Evolutionary conservation across 106 monocot species (phyloP).

Genomic region (Dioscorea dumetorum): DNA sequence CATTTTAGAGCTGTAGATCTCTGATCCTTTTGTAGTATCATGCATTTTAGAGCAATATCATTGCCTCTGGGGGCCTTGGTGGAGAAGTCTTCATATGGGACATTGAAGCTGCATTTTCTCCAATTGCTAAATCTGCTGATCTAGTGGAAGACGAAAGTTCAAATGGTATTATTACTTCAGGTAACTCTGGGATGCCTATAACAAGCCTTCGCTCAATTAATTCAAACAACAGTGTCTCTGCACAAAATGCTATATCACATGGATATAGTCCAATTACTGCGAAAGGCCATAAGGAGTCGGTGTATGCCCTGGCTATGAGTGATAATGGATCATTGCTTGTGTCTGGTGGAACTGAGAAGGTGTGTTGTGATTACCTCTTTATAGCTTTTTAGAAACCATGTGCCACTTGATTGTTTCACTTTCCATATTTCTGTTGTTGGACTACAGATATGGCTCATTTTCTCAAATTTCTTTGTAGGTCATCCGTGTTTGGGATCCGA

Average conservation of each 20-base stretch:
- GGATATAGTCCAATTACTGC: slow-evolving; percentile 76
- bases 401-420: background rate
- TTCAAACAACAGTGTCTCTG: slow-evolving; percentile 48
- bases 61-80: slow-evolving; percentile 94
- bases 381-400: background rate
- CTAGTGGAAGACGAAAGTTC: slow-evolving; percentile 55
- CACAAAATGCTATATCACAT: slow-evolving; percentile 41
- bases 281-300: slow-evolving; percentile 96
- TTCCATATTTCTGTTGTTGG: background rate
- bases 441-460: background rate
- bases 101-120: slow-evolving; percentile 77
- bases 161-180: slow-evolving; percentile 44
- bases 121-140: slow-evolving; percentile 63
- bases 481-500: slow-evolving; percentile 96
- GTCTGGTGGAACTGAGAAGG: slow-evolving; percentile 99
- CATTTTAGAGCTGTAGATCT: background rate
- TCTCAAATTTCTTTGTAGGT: slow-evolving; percentile 35
- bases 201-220: slow-evolving; percentile 55
- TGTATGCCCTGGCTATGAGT: slow-evolving; percentile 98
- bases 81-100: slow-evolving; percentile 99
- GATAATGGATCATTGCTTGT: slow-evolving; percentile 82
- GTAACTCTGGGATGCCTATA: slow-evolving; percentile 56
- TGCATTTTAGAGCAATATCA: slow-evolving; percentile 84
- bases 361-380: slow-evolving; percentile 1
- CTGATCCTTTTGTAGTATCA: slow-evolving; percentile 32